These are phyloP conservation scores for Chlorella sp. DNA, from an alignment of 139 green algal genomes.

Conservation along the genomic window DNA sequence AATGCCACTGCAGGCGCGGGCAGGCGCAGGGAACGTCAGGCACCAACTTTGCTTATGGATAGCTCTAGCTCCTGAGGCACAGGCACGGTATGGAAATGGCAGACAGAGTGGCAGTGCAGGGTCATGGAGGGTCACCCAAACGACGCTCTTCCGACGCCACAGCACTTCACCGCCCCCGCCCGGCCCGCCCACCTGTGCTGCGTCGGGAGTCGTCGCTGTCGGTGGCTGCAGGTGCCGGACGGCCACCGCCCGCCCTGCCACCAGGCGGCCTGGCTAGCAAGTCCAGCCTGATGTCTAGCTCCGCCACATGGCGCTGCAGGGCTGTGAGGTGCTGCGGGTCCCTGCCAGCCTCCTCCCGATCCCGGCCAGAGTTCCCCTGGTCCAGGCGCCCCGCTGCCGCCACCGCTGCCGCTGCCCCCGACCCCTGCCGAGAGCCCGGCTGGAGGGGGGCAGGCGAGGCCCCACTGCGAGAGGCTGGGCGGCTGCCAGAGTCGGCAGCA, in stretches of 20 bases:
- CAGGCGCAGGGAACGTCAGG: not conserved
- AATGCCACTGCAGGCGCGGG: not conserved
- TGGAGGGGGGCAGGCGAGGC: not conserved
- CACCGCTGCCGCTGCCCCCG: not conserved
- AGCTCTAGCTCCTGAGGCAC: not conserved
- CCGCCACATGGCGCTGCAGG: conserved; percentile 11
- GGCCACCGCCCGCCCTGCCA: not conserved
- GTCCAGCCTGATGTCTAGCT: conserved; percentile 17
- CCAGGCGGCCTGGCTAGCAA: not conserved
- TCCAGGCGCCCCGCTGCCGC: not conserved
- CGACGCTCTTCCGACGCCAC: not conserved
- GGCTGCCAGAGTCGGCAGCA: not conserved
- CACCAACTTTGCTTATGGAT: not conserved
- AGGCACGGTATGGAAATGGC: too few species aligned
- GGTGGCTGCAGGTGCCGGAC: not conserved
- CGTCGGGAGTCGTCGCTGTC: not conserved
- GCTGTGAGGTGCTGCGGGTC: conserved; percentile 25
- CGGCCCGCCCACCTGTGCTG: not conserved
- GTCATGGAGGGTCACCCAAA: too few species aligned
- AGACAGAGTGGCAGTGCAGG: too few species aligned
- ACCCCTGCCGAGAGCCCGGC: not conserved
- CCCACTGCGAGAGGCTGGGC: not conserved
- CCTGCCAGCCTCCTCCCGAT: not conserved
- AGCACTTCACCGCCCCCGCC: not conserved
- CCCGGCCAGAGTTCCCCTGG: not conserved